These are phyloP conservation scores for Colletotrichum sp. DNA, from an alignment of 2,329 filamentous ascomycete genomes.

Conservation along the genomic window DNA sequence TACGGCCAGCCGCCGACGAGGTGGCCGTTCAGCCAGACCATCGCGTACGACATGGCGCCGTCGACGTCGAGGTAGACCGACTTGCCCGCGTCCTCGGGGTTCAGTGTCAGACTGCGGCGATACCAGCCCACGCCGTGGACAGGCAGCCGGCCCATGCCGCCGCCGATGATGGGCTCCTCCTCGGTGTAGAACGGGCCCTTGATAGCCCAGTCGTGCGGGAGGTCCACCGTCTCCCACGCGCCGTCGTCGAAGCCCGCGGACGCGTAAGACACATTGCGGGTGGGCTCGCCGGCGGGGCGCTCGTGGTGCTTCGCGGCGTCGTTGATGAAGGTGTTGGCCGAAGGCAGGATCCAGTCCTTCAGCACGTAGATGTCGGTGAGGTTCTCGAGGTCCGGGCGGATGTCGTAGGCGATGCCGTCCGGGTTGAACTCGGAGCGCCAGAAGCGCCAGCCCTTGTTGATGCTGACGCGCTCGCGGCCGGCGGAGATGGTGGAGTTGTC, in stretches of 20 bases:
- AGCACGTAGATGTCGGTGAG: constrained; percentile 25
- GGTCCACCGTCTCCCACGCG: constrained; percentile 42
- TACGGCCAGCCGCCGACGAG: constrained; percentile 58
- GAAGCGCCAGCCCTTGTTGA: constrained; percentile 44
- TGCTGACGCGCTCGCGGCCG: constrained; percentile 30
- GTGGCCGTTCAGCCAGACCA: constrained; percentile 56
- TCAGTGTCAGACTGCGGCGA: constrained; percentile 41
- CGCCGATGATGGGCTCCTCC: constrained; percentile 35
- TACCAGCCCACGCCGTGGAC: constrained; percentile 61
- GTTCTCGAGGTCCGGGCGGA: constrained; percentile 24
- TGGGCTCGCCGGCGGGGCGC: constrained; percentile 32
- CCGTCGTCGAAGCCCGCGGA: constrained; percentile 41
- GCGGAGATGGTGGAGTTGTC: background rate
- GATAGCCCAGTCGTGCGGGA: constrained; percentile 57
- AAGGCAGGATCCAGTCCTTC: constrained; percentile 46
- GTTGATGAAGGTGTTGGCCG: constrained; percentile 43
- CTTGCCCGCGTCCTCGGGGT: constrained; percentile 36
- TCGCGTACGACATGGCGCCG: constrained; percentile 56
- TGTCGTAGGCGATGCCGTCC: constrained; percentile 35
- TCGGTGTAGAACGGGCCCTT: constrained; percentile 46
- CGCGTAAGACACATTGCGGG: constrained; percentile 34
- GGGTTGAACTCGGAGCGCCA: constrained; percentile 37
- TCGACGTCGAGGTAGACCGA: constrained; percentile 52
- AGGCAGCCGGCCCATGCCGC: constrained; percentile 49
- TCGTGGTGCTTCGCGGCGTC: constrained; percentile 31